These are phyloP conservation scores for Cercospora canescens DNA, from an alignment of 2,329 filamentous ascomycete species.

Conservation along the genomic window DNA sequence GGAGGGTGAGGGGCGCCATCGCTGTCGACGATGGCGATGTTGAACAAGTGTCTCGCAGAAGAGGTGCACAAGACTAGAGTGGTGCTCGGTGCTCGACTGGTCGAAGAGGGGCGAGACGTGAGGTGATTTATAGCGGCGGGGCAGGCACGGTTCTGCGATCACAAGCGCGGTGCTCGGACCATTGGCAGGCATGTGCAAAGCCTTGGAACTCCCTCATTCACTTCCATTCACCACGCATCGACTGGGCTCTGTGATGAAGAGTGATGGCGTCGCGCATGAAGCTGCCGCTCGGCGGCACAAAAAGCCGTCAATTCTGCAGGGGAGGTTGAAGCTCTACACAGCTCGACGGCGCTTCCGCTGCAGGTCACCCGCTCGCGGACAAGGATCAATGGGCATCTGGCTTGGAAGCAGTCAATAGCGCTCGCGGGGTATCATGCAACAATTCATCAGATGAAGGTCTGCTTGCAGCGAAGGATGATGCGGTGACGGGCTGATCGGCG, in stretches of 20 bases:
- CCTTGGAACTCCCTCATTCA: not conserved
- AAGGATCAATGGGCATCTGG: not conserved
- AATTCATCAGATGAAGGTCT: not conserved
- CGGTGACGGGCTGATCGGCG: slow-evolving; percentile 3
- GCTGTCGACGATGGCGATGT: not conserved
- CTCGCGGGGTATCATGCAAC: slow-evolving; percentile 9
- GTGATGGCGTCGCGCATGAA: not conserved
- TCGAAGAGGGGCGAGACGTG: slow-evolving; percentile 2
- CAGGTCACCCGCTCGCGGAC: not conserved
- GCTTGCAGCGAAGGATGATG: not conserved
- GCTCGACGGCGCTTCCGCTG: slow-evolving; percentile 10
- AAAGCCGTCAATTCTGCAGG: slow-evolving; percentile 4
- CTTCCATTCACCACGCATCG: not conserved
- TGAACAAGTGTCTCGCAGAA: not conserved
- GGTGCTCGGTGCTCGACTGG: not conserved
- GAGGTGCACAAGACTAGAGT: not conserved
- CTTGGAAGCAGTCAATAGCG: not conserved
- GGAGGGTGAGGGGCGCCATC: slow-evolving; percentile 21
- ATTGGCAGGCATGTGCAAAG: slow-evolving; percentile 10
- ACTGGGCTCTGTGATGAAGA: not conserved
- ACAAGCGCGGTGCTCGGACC: not conserved
- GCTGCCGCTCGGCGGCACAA: slow-evolving; percentile 4
- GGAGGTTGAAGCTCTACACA: slow-evolving; percentile 8
- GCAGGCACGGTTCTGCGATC: slow-evolving; percentile 2
- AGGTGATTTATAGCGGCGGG: slow-evolving; percentile 14